Base-by-base conservation (phyloP, 495 filamentous ascomycete species). In the Penicillium robsamsonii region DNA sequence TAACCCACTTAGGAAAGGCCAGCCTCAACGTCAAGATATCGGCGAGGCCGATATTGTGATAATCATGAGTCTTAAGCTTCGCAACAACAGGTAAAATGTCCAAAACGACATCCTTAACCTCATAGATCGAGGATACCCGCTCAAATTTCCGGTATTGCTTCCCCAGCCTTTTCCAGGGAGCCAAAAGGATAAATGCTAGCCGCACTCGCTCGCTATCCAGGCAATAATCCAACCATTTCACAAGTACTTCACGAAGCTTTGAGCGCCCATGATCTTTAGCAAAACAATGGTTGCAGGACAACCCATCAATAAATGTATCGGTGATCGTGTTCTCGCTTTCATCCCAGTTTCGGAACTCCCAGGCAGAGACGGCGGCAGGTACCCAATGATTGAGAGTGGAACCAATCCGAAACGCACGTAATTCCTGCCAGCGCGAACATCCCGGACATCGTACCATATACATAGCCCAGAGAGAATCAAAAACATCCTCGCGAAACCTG, bases 361-460 rank as follows among this genome's bases (percentile, higher is more conserved):
- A 25, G 24, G 12, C 8, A 33, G 8, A 18, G n/a, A 27, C 2
- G 4, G 9, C 1, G 8, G 9, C 29, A 5, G 44, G 45, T 44
- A 24, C 2, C 27, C 20, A 35, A 27, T 42, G 18, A n/a, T 22
- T 29, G 25, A 18, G 18, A 25, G 13, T 15, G 2, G 6, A 33
- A 29, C 53, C 54, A 10, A 48, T 2, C 7, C 42, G 27, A n/a
- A 60, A 56, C 11, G 20, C n/a, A 20, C 58, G 58, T 12, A 10
- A 15, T 20, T 53, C 49, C 27, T 61, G 33, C 59, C 59, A 61
- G 5, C 0, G 18, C 27, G n/a, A 33, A 17, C 47, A 56, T 17
- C 6, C 1, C 2, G 45, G 59, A 10, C 50, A 61, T 18, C 54
- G 49, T 2, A 54, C 12, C 43, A 53, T 53, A 12, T 57, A 41